Conservation (phyloP, 1,139 yeast species). For the Suhomyces chickasaworum region DNA sequence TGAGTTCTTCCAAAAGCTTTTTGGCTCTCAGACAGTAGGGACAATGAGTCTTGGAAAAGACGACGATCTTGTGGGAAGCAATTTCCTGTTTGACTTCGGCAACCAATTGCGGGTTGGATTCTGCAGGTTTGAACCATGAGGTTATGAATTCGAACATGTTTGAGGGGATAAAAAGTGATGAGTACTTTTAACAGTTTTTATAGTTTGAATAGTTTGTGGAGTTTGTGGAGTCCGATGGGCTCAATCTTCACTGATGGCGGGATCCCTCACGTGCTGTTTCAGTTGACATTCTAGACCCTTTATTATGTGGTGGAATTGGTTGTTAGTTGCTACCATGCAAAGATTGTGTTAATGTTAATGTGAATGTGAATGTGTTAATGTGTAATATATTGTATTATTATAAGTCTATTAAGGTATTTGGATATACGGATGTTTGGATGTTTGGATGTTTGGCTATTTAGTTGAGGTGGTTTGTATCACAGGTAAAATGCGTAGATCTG, state of each 20-base stretch:
- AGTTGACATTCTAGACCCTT: neutral
- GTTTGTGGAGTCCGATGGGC: too few relatives aligned
- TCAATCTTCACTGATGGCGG: too few relatives aligned
- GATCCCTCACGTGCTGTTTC: constrained; percentile 2
- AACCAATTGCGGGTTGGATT: constrained; percentile 22
- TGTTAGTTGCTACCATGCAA: neutral
- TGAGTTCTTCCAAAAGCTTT: constrained; percentile 19
- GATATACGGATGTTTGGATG: too few relatives aligned
- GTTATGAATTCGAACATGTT: constrained; percentile 16
- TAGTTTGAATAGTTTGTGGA: too few relatives aligned
- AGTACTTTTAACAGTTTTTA: neutral
- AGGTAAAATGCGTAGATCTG: constrained; percentile 23
- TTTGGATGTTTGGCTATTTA: too few relatives aligned
- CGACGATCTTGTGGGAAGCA: constrained; percentile 24
- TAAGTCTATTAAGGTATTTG: too few relatives aligned
- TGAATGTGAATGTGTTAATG: neutral
- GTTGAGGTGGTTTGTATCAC: neutral
- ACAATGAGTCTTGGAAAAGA: constrained; percentile 32
- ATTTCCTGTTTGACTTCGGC: constrained; percentile 24
- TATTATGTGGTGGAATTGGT: too few relatives aligned
- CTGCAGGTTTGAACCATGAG: constrained; percentile 16
- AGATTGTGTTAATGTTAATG: too few relatives aligned
- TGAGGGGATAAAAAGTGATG: too few relatives aligned
- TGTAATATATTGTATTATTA: too few relatives aligned
- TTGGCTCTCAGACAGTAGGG: constrained; percentile 33